Evolutionary conservation across 228 moss, liverwort and hornwort species (phyloP).

Genomic region (Sphagnum magellanicum): DNA sequence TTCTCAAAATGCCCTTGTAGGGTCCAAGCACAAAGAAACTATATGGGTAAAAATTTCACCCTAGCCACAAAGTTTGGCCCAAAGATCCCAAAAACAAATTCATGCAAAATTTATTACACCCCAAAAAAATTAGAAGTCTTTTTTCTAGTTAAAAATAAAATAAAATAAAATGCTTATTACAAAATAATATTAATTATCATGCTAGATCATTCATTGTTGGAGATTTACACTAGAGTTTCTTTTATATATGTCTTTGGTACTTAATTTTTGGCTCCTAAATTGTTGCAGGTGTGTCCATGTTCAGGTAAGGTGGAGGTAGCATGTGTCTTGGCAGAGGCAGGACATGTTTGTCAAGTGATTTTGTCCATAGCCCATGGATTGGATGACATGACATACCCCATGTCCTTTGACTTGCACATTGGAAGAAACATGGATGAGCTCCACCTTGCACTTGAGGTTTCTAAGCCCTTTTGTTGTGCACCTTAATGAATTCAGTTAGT

Average conservation of each 20-base stretch:
- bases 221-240: no score
- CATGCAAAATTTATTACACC: no score
- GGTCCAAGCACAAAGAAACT: slow-evolving; percentile 68
- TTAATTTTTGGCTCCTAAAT: no score
- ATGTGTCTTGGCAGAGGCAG: slow-evolving; percentile 80
- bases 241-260: no score
- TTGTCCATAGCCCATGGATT: slow-evolving; percentile 83
- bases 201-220: no score
- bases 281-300: slow-evolving; percentile 69
- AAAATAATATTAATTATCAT: no score
- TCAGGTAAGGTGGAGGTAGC: slow-evolving; percentile 74
- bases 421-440: slow-evolving; percentile 73
- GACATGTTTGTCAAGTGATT: slow-evolving; percentile 86
- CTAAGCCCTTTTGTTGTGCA: background rate
- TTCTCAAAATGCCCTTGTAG: slow-evolving; percentile 60
- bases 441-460: slow-evolving; percentile 74
- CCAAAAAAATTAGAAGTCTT: no score
- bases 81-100: no score
- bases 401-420: slow-evolving; percentile 67
- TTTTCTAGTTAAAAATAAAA: no score
- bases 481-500: no score
- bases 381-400: slow-evolving; percentile 74
- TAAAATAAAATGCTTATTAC: no score
- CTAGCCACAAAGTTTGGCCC: no score
- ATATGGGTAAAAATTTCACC: slow-evolving; percentile 49